Evolutionary conservation across 2,329 filamentous ascomycete species (phyloP), one percentile per base, ranked within the genome.

Genomic region (Mycosphaerelloides madeirae): DNA sequence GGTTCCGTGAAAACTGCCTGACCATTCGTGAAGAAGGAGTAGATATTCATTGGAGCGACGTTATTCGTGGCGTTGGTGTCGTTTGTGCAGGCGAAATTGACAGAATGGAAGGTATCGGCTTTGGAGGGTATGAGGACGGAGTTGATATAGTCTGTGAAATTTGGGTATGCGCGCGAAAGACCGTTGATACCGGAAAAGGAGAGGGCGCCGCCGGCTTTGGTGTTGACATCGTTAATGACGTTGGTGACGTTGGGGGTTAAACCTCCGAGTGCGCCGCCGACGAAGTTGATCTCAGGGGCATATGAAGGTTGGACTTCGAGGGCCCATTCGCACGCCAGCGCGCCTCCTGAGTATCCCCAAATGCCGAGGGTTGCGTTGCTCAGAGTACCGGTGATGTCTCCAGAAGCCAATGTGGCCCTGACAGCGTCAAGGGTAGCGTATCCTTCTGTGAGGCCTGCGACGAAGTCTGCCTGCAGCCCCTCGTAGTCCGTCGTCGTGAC

Each of bases 321-420:
- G 0, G 76, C 76, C 64, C 69, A 75, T 28, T 72, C 73, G 2
- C 63, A 70, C 0, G 75, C 74, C n/a, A 79, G 48, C 2, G 69
- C 68, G 6, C 77, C 77, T 4, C 77, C 77, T 1, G 72, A 76
- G 53, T 79, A 80, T 0, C 77, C 77, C 42, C 29, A 44, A 12
- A 44, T 12, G 4, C 19, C 28, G 13, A 22, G 25, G 13, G 34
- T 38, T 16, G 42, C 35, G 14, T 22, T 33, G 29, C 16, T 13
- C 6, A 18, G 18, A 11, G 38, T 20, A 2, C 42, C 42, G n/a
- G 34, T 44, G 18, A 44, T 20, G 11, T 35, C 35, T n/a, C n/a
- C 12, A 13, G 35, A 38, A 12, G 29, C 35, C 3, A 61, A 49
- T 1, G 55, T 48, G 7, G 59, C 56, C 8, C 61, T 56, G 35